Base-by-base conservation (phyloP, 176 grass and related monocot species). In the Dactylis glomerata region DNA sequence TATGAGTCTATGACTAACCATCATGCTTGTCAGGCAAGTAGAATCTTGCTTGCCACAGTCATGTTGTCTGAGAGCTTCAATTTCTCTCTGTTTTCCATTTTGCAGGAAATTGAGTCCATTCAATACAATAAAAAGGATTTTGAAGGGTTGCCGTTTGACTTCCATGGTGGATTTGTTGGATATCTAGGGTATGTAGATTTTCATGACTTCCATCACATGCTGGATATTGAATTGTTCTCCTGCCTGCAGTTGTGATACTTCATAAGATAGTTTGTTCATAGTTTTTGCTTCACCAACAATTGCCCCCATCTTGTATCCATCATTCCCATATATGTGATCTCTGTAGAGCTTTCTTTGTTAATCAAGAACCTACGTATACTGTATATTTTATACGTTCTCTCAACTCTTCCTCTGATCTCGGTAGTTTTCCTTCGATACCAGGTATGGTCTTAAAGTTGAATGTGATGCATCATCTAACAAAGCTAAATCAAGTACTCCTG, bases 401-500 rank as follows among this genome's bases (percentile, higher is more conserved):
- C 61, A 24, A 30, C 31, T 58, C 24, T 68, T 44, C 51, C 68
- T 58, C 47, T 68, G 68, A 73, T 32, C 3, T 57, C 0, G 14
- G 37, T 58, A 69, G 17, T 77, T 85, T 68, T 81, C 24, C 12
- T 45, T 58, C 62, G 30, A 64, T 84, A 79, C 83, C 86, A 99
- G 96, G 74, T 99, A 99, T 34, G 88, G 88, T 83, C 91, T 99
- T 61, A 99, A 99, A 94, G 81, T 96, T 17, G 96, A 99, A 90
- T 99, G 96, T 49, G 91, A 92, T 59, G 87, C 96, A 84, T 87
- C 91, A 87, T 90, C 80, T 56, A 99, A 99, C 81, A 80, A 27
- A 10, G 77, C 89, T 80, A 94, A 89, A 90, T 98, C 93, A 89
- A 92, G 57, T 36, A 84, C 93, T 88, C 93, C 96, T 73, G 96